These are phyloP conservation scores for Pichia gijzeniarum DNA, from an alignment of 805 yeast species.

Conservation along the genomic window DNA sequence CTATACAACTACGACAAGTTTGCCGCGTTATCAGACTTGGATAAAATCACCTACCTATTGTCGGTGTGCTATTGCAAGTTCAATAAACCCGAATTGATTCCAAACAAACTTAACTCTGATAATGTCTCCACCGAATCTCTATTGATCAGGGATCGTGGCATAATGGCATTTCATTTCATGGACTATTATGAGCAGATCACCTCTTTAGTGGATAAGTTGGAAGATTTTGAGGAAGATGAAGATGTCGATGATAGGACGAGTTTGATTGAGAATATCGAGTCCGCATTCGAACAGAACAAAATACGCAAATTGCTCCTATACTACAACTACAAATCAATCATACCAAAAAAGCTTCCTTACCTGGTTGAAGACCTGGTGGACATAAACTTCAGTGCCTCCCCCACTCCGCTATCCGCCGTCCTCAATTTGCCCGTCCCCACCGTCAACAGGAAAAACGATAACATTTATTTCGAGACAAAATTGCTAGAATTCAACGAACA, in stretches of 20 bases:
- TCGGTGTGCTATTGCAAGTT: constrained; percentile 20
- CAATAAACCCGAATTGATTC: constrained; percentile 23
- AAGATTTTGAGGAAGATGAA: background rate
- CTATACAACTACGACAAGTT: background rate
- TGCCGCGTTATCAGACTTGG: constrained; percentile 10
- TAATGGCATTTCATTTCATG: constrained; percentile 28
- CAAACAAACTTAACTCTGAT: constrained; percentile 17
- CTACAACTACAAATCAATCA: background rate
- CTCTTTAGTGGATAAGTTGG: constrained; percentile 17
- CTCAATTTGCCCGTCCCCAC: constrained; percentile 32
- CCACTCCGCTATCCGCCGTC: constrained; percentile 15
- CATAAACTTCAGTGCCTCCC: constrained; percentile 21
- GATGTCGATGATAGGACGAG: constrained; percentile 7
- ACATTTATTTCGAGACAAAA: constrained; percentile 63
- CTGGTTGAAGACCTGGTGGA: constrained; percentile 30
- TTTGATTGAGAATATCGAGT: background rate
- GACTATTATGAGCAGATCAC: constrained; percentile 28
- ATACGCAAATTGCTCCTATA: constrained; percentile 2
- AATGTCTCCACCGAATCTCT: constrained; percentile 26
- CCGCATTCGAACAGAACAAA: constrained; percentile 1
- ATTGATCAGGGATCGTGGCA: constrained; percentile 32
- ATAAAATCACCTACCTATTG: constrained; percentile 22
- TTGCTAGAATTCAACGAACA: constrained; percentile 35
- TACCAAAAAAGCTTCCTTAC: constrained; percentile 19
- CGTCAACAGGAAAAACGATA: constrained; percentile 37